Conservation (phyloP, 106 monocot genomes). For the Dactylorhiza incarnata region DNA sequence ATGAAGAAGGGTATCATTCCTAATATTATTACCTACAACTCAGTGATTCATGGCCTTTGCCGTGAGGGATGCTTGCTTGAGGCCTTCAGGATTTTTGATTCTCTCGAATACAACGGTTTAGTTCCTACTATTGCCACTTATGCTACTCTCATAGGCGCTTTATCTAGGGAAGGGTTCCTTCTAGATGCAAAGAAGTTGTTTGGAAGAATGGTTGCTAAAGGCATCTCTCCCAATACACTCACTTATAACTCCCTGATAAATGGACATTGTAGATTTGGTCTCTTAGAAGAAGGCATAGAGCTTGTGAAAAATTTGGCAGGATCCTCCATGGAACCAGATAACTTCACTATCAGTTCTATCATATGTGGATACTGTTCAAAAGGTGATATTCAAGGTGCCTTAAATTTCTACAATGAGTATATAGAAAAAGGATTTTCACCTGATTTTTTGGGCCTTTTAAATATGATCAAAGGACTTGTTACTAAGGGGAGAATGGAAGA, state of each 20-base stretch:
- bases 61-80: slow-evolving; percentile 66
- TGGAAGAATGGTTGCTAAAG: slow-evolving; percentile 44
- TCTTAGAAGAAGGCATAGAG: slow-evolving; percentile 48
- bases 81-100: slow-evolving; percentile 84
- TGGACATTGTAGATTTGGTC: slow-evolving; percentile 65
- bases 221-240: slow-evolving; percentile 51
- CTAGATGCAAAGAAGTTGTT: slow-evolving; percentile 65
- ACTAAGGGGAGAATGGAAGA: slow-evolving; percentile 92
- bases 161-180: slow-evolving; percentile 69
- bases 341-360: slow-evolving; percentile 69
- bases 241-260: slow-evolving; percentile 65
- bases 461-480: slow-evolving; percentile 64
- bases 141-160: slow-evolving; percentile 56
- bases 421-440: slow-evolving; percentile 37
- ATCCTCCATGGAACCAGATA: slow-evolving; percentile 45
- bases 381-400: slow-evolving; percentile 71
- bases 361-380: slow-evolving; percentile 59
- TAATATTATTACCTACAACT: slow-evolving; percentile 72
- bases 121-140: slow-evolving; percentile 61
- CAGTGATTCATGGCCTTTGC: slow-evolving; percentile 75
- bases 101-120: slow-evolving; percentile 39
- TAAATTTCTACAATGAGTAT: slow-evolving; percentile 46
- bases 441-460: slow-evolving; percentile 66
- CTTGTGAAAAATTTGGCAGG: slow-evolving; percentile 41
- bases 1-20: slow-evolving; percentile 37